Base-by-base conservation (phyloP, 192 early-diverging fungal genomes). In the Haplosporangium gracile region DNA sequence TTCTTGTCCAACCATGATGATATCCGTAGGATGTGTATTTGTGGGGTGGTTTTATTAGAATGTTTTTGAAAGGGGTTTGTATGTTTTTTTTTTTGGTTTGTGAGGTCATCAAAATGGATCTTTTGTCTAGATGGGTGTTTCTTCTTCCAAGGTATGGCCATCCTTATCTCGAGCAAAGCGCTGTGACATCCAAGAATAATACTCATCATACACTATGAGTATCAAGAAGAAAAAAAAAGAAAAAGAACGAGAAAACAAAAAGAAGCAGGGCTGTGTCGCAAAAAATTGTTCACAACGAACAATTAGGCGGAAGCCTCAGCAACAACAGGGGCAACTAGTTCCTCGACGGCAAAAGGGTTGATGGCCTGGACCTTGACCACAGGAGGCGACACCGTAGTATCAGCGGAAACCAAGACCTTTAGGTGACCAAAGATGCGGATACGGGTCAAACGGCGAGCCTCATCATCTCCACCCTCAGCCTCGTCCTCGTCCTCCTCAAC, bases 331-430 rank as follows among this genome's bases (percentile, higher is more conserved):
- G 70, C 22, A 42, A 7, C 49, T 53, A 20, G 45, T 5, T 55
- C 74, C 32, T 43, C 34, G 47, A 57, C 45, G 20, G 82, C 80
- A 78, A 79, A 91, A 55, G 92, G 92, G 71, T 93, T 93, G 51
- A 88, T 88, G 29, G 91, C 91, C 40, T 91, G 69, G 38, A 93
- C 83, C 74, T 90, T 92, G 73, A 93, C 90, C 38, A 91, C 78
- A 82, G 92, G 91, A 4, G 91, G 92, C 2, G 90, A 91, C 29
- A 89, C 82, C 2, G 90, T 88, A 34, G 89, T 90, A 70, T 93
- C 89, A 13, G 89, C 88, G 3, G 83, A 89, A 69, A 93, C 83
- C 73, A 89, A 79, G 4, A 93, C 91, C 29, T 85, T 75, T 29
- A 93, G 69, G 49, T 83, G 88, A 18, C 86, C 85, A 70, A 92